A percentile compares a stretch with the other conserved stretches of the same genome.
phyloP scores from a whole-genome alignment of 768 basidiomycete genomes.

The Agaricus blazei region DNA sequence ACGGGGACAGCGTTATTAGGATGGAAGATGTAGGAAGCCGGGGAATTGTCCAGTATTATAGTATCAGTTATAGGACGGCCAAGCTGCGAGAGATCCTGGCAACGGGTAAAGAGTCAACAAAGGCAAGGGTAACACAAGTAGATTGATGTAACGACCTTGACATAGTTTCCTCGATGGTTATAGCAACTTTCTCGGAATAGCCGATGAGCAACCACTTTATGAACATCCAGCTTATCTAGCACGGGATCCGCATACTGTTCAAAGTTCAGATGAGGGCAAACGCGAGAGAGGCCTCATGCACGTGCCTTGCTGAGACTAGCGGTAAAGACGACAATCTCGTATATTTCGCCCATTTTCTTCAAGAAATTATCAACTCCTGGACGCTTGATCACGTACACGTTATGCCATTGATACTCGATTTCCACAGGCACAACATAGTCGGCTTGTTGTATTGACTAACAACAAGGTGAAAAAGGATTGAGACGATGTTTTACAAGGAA shows the following conservation, averaged over 20 bases:
- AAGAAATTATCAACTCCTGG: conserved; percentile 97
- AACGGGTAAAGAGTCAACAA: conserved; percentile 7
- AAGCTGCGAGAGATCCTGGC: conserved; percentile 91
- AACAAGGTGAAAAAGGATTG: conserved; percentile 9
- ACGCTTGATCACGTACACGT: conserved; percentile 98
- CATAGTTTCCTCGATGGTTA: conserved; percentile 98
- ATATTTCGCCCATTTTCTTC: conserved; percentile 97
- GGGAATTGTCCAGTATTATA: conserved; percentile 98
- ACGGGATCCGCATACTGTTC: conserved; percentile 96
- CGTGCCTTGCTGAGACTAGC: conserved; percentile 94
- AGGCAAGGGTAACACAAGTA: not conserved
- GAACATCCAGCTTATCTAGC: conserved; percentile 90
- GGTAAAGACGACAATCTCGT: conserved; percentile 97
- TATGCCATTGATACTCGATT: conserved; percentile 97
- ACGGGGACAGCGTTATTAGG: conserved; percentile 99
- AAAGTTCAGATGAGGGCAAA: conserved; percentile 5
- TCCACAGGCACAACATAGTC: conserved; percentile 99
- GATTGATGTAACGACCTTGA: conserved; percentile 63
- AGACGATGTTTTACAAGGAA: not conserved
- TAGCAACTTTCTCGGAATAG: conserved; percentile 98
- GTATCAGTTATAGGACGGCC: conserved; percentile 91
- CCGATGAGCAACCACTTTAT: conserved; percentile 89
- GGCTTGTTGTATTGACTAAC: conserved; percentile 85
- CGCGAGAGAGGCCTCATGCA: conserved; percentile 9
- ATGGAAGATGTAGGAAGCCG: conserved; percentile 98